These are phyloP conservation scores for Nakazawaea sp. DNA, from an alignment of 805 yeast species.

Conservation along the genomic window DNA sequence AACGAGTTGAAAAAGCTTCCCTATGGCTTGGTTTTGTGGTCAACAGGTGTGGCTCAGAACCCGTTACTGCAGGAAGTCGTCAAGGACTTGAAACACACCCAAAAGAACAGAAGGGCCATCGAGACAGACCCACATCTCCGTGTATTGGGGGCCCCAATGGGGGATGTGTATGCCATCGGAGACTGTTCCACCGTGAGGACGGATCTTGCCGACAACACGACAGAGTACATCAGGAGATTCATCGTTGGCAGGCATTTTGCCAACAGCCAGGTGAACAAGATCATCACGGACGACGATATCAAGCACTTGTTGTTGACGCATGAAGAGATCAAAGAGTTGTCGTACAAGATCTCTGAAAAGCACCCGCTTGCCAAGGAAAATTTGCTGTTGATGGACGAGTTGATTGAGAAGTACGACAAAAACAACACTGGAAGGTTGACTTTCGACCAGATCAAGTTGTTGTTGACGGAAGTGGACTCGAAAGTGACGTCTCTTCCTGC, in stretches of 20 bases:
- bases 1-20: constrained; percentile 42
- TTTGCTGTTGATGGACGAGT: constrained; percentile 39
- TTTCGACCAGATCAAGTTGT: constrained; percentile 41
- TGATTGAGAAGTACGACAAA: constrained; percentile 46
- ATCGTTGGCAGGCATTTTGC: constrained; percentile 35
- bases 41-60: constrained; percentile 67
- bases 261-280: constrained; percentile 18
- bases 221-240: constrained; percentile 40
- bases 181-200: constrained; percentile 66
- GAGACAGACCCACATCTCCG: constrained; percentile 71
- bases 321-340: constrained; percentile 41
- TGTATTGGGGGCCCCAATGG: constrained; percentile 60
- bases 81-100: constrained; percentile 36
- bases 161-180: constrained; percentile 67
- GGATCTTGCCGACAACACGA: constrained; percentile 48
- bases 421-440: constrained; percentile 41
- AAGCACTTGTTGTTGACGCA: constrained; percentile 39
- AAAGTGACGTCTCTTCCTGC: constrained; percentile 66
- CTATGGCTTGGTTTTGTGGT: constrained; percentile 67
- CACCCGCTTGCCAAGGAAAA: constrained; percentile 57
- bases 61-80: constrained; percentile 54
- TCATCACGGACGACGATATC: constrained; percentile 45
- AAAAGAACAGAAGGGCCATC: constrained; percentile 61
- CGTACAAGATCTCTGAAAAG: constrained; percentile 38
- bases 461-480: constrained; percentile 50